These are phyloP conservation scores for Aureobasidium lini DNA, from an alignment of 2,329 filamentous ascomycete genomes.

Conservation along the genomic window DNA sequence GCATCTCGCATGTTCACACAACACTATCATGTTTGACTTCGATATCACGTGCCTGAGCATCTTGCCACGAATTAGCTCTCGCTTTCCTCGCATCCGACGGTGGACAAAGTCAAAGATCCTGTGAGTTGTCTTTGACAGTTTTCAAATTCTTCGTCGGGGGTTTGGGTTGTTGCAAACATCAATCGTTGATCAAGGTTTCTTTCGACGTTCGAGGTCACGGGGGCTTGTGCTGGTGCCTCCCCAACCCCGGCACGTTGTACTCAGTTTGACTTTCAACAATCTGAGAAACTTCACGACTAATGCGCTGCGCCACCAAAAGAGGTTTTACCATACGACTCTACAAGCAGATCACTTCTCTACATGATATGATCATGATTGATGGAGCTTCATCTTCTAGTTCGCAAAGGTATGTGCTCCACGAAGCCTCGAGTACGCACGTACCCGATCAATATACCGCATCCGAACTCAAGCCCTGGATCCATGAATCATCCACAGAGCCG, in stretches of 20 bases:
- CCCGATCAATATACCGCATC: not conserved
- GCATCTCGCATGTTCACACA: not conserved
- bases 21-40: not conserved
- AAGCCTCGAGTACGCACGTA: not conserved
- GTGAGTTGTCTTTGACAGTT: constrained; percentile 4
- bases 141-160: not conserved
- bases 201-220: not conserved
- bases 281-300: constrained; percentile 5
- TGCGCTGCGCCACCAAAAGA: constrained; percentile 5
- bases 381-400: not conserved
- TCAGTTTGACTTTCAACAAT: constrained; percentile 9
- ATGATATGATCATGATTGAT: not conserved
- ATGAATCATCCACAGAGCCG: not conserved
- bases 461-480: not conserved
- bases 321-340: not conserved
- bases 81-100: not conserved
- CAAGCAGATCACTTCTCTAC: constrained; percentile 8
- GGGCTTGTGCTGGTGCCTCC: not conserved
- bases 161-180: not conserved
- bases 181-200: not conserved
- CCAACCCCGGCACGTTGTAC: constrained; percentile 4
- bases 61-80: not conserved
- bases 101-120: not conserved
- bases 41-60: not conserved
- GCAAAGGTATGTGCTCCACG: not conserved